Evolutionary conservation across 2,329 filamentous ascomycete genomes (phyloP), one percentile per base, ranked within the genome.

Genomic region (Amesomyces nigricolor): DNA sequence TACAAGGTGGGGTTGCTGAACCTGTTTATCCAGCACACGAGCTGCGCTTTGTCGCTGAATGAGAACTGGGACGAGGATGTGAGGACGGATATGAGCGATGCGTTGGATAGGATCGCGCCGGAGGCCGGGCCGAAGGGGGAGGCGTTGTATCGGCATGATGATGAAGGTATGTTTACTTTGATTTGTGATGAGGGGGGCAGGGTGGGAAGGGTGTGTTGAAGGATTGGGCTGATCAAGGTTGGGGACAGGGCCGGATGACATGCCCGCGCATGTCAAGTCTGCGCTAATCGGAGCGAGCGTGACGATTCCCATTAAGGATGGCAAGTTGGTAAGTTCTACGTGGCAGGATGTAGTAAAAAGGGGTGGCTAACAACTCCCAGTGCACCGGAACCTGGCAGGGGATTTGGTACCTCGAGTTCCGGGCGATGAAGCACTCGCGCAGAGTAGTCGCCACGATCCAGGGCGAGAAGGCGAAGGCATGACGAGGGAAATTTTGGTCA

Each of bases 241-340:
- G 17, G 14, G 19, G 30, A 43, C 96, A 77, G 94, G 94, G 0
- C 72, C 75, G 50, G 94, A 99, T 74, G 94, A 97, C 72, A 96
- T 97, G 90, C 94, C 94, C 38, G 91, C 91, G 57, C 94, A 99
- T 72, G 87, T 99, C 70, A 99, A 99, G 74, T 90, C 86, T 56
- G 88, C 90, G 0, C 75, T 99, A 48, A 79, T 97, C 30, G 94
- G 94, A 13, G 89, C 91, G 4, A 95, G 88, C 63, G 84, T 97
- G 2, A 92, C 86, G 5, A 87, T 99, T 56, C 94, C 94, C 1
- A 96, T 99, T 70, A 87, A 82, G 58, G 85, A 97, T 66, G 94
- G 94, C 39, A 85, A 81, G 64, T 71, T 97, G 68, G 85, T 82
- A 67, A 66, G 78, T 72, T 30, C 38, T 17, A 6, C 14, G 13